These are phyloP conservation scores for Chrysopogon serrulatus DNA, from an alignment of 176 grass and related monocot genomes.

Conservation along the genomic window DNA sequence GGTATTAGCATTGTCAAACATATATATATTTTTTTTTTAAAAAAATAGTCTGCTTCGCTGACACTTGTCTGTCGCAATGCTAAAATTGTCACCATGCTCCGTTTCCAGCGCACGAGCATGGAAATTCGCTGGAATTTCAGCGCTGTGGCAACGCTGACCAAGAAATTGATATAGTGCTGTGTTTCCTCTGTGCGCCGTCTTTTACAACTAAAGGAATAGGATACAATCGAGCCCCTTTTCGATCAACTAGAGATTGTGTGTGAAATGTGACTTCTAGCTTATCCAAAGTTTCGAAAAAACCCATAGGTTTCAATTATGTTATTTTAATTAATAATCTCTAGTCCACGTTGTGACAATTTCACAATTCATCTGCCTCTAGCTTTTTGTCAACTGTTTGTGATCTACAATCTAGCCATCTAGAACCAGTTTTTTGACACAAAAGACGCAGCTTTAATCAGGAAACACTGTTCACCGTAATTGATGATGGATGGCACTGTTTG, in stretches of 20 bases:
- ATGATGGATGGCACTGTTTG: neutral
- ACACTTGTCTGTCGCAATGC: neutral
- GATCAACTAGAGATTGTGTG: neutral
- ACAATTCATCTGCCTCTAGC: neutral
- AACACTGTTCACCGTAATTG: neutral
- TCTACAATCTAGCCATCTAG: no score
- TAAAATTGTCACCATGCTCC: neutral
- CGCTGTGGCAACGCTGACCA: neutral
- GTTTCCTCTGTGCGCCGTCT: neutral
- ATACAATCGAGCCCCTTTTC: neutral
- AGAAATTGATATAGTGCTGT: neutral
- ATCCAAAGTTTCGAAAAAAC: no score
- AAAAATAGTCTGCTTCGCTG: neutral
- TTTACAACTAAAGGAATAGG: neutral
- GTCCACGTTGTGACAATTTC: neutral
- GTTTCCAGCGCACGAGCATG: neutral
- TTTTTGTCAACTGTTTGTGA: no score
- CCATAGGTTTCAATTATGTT: no score
- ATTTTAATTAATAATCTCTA: no score
- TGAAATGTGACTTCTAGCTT: neutral
- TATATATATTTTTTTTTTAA: no score
- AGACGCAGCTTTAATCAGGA: no score
- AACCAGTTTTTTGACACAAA: neutral
- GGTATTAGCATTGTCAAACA: neutral
- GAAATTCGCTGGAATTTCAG: neutral